Base-by-base conservation (phyloP, 2,329 filamentous ascomycete species). In the Chrysoporthe cubensis region DNA sequence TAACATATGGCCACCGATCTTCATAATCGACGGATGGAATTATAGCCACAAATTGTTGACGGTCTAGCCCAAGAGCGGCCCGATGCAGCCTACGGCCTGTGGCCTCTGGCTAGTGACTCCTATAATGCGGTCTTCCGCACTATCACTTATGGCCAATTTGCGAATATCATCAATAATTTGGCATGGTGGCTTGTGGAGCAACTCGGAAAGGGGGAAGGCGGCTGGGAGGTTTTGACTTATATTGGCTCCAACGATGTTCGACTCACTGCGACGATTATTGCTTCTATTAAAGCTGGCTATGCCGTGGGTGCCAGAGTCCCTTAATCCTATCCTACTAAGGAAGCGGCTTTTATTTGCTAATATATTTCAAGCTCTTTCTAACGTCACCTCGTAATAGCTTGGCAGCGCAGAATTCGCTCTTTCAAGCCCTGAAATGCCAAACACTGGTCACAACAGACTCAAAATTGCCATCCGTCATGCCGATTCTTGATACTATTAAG, bases 231-330 rank as follows among this genome's bases (percentile, higher is more conserved):
- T 1, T 61, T 81, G 11, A 73, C 80, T 0, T 83, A 81, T 65
- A 69, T 82, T 13, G 81, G 80, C 0, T 26, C 26, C 26, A 80
- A 76, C 62, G 81, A 83, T 71, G 59, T 79, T 8, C 73, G 81
- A 40, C 80, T 82, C 58, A 71, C 75, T 1, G 73, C 77, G 2
- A 58, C 83, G 40, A 69, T 78, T 5, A 66, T 80, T 18, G 80
- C 75, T 2, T 78, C 78, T 42, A 71, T 80, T 57, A 80, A 80
- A 66, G 73, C 75, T 4, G 76, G 78, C 46, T 79, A 79, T 62
- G 69, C 68, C 70, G 74, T 67, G 4, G 34, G 66, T 26, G 26
- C 26, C 26, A 26, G 26, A 26, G 26, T 26, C 26, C 26, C 2
- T 26, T 26, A 0, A 26, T 26, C 26, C 26, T 26, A 26, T 26